These are phyloP conservation scores for Clathrospora elynae DNA, from an alignment of 2,329 filamentous ascomycete genomes.

Conservation along the genomic window DNA sequence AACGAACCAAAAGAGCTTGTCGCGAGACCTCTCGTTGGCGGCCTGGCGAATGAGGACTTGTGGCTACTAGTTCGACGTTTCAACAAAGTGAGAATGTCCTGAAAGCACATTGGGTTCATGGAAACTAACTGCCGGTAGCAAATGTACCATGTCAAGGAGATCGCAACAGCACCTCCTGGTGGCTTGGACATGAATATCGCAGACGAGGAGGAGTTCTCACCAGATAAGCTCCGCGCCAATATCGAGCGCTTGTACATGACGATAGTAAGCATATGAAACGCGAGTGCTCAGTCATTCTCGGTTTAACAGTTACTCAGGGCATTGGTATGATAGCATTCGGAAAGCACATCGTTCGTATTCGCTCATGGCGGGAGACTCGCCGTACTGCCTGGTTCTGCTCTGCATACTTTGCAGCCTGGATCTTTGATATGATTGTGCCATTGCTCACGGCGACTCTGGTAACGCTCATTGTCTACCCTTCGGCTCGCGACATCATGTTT, in stretches of 20 bases:
- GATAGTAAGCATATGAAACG: constrained; percentile 52
- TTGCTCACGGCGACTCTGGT: constrained; percentile 64
- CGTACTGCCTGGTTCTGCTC: constrained; percentile 70
- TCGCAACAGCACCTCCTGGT: constrained; percentile 64
- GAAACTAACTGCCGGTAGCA: constrained; percentile 51
- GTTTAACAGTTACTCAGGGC: constrained; percentile 44
- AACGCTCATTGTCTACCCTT: constrained; percentile 68
- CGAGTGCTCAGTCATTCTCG: background rate
- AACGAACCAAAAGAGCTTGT: constrained; percentile 64
- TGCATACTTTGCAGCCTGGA: constrained; percentile 70
- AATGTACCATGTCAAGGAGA: constrained; percentile 74
- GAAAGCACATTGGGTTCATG: background rate
- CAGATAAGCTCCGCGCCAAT: constrained; percentile 78
- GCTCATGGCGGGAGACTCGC: constrained; percentile 77
- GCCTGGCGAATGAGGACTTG: constrained; percentile 72
- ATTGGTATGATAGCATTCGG: constrained; percentile 67
- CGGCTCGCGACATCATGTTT: constrained; percentile 67
- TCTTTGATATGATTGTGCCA: constrained; percentile 72
- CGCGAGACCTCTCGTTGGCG: constrained; percentile 66
- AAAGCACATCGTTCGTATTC: constrained; percentile 76
- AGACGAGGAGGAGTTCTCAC: constrained; percentile 82
- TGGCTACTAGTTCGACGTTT: constrained; percentile 75
- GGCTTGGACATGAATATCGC: constrained; percentile 79
- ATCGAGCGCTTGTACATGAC: constrained; percentile 83
- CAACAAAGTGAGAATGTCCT: constrained; percentile 62